phyloP scores from a whole-genome alignment of 2,329 filamentous ascomycete species.

The Phialocephala subalpina region DNA sequence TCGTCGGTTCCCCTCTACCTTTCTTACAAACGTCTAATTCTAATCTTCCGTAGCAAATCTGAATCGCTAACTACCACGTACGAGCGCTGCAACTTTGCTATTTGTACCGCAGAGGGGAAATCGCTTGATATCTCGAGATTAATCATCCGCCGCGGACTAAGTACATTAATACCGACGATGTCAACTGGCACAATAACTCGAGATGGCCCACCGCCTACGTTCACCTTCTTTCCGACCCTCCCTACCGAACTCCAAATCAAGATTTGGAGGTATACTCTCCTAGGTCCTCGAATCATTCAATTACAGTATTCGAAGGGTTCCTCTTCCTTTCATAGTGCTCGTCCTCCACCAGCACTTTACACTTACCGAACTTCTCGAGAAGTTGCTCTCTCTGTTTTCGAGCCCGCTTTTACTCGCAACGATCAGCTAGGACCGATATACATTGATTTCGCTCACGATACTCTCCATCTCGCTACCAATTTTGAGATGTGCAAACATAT shows the following conservation, averaged over 20 bases:
- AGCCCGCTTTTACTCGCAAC: slow-evolving; percentile 16
- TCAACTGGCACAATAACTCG: slow-evolving; percentile 16
- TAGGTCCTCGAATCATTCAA: slow-evolving; percentile 20
- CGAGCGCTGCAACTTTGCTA: neutral
- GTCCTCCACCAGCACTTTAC: slow-evolving; percentile 15
- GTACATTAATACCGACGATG: slow-evolving; percentile 15
- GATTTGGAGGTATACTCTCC: slow-evolving; percentile 20
- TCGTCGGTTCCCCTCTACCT: slow-evolving; percentile 1
- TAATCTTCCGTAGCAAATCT: neutral
- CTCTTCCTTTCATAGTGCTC: slow-evolving; percentile 18
- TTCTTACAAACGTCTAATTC: slow-evolving; percentile 12
- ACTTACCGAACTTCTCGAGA: slow-evolving; percentile 3
- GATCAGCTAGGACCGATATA: slow-evolving; percentile 12
- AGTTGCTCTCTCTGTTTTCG: slow-evolving; percentile 14
- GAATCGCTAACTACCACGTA: slow-evolving; percentile 3
- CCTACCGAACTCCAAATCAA: slow-evolving; percentile 20
- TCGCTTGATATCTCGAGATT: no score
- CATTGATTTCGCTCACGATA: slow-evolving; percentile 22
- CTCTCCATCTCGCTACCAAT: slow-evolving; percentile 17
- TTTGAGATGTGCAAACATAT: slow-evolving; percentile 9
- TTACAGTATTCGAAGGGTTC: slow-evolving; percentile 14
- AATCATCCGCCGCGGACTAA: no score
- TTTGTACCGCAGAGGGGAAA: neutral
- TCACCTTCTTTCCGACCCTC: slow-evolving; percentile 14
- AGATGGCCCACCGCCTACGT: slow-evolving; percentile 18